phyloP scores from a whole-genome alignment of 2,329 filamentous ascomycete species.

The Scorias spongiosa region DNA sequence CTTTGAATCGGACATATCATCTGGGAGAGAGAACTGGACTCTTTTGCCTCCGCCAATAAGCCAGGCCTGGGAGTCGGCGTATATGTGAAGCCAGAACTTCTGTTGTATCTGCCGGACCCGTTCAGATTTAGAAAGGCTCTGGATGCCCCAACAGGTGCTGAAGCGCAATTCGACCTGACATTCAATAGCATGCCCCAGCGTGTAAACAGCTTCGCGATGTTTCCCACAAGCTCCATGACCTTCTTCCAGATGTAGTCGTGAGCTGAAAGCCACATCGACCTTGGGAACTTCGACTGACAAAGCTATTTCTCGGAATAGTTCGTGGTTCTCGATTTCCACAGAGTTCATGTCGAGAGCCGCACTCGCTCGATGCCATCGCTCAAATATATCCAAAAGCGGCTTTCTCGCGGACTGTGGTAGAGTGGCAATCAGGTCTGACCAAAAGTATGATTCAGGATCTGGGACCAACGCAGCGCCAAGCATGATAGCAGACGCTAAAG shows the following conservation, averaged over 20 bases:
- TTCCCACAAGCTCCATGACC: neutral
- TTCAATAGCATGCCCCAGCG: conserved; percentile 48
- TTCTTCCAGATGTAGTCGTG: neutral
- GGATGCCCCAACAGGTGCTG: conserved; percentile 36
- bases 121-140: neutral
- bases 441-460: conserved; percentile 36
- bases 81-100: neutral
- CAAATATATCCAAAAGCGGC: conserved; percentile 42
- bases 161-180: conserved; percentile 44
- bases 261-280: conserved; percentile 48
- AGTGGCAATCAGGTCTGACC: conserved; percentile 37
- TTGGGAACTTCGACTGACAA: conserved; percentile 85
- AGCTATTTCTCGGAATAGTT: conserved; percentile 41
- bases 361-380: conserved; percentile 22
- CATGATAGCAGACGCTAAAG: conserved; percentile 41
- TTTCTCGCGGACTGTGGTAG: conserved; percentile 30
- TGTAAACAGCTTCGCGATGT: conserved; percentile 25
- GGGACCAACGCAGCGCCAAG: conserved; percentile 37
- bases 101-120: neutral
- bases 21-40: neutral
- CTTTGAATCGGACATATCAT: neutral
- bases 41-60: neutral
- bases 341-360: conserved; percentile 10
- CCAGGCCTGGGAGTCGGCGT: neutral
- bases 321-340: conserved; percentile 15